phyloP scores from a whole-genome alignment of 345 rosid species.

The Salix koriyanagi region DNA sequence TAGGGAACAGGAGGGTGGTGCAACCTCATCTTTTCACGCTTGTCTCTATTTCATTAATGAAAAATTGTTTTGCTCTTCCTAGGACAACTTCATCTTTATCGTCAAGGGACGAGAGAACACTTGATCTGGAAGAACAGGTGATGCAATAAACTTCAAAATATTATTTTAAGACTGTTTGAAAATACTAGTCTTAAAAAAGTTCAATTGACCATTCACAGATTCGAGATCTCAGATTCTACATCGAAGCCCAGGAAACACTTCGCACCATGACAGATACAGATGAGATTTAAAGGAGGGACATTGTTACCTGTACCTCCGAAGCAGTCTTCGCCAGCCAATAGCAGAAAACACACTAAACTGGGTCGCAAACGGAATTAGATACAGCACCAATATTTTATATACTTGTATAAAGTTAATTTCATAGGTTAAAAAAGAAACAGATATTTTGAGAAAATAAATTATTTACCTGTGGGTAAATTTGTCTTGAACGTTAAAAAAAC shows the following conservation, averaged over 20 bases:
- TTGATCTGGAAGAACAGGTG: conserved; percentile 87
- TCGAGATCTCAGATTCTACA: conserved; percentile 65
- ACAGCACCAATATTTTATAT: too few species aligned
- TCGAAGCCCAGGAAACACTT: conserved; percentile 74
- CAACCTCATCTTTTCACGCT: too few species aligned
- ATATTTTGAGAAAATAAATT: too few species aligned
- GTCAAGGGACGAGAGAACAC: conserved; percentile 55
- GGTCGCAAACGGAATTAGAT: conserved; percentile 45
- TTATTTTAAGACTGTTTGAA: background rate
- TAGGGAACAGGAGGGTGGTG: too few species aligned
- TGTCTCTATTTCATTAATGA: background rate
- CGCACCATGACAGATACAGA: conserved; percentile 48
- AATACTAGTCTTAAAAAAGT: background rate
- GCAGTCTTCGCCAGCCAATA: conserved; percentile 41
- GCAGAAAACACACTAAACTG: conserved; percentile 44
- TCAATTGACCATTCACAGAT: conserved; percentile 40
- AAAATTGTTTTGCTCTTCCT: background rate
- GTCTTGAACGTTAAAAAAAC: too few species aligned
- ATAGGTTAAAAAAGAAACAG: too few species aligned
- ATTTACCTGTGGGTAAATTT: too few species aligned
- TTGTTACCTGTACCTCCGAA: conserved; percentile 56
- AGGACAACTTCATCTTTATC: conserved; percentile 47
- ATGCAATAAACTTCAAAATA: background rate
- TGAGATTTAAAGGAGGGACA: conserved; percentile 60
- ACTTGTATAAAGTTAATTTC: too few species aligned